Evolutionary conservation across 2,329 filamentous ascomycete species (phyloP).

Genomic region (Exophiala sideris): DNA sequence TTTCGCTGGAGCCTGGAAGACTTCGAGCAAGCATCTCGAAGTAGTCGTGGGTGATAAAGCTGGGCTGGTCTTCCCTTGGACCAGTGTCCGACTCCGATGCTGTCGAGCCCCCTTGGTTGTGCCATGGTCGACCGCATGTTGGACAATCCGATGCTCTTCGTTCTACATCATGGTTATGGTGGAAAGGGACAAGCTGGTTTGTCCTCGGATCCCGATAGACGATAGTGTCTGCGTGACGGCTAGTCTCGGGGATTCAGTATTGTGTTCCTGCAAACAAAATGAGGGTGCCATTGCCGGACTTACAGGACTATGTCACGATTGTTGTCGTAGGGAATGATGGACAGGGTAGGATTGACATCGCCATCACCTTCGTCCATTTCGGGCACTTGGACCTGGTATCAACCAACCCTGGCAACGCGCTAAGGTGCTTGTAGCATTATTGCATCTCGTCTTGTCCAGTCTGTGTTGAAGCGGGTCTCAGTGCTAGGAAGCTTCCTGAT

Average conservation of each 20-base stretch:
- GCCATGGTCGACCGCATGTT: slow-evolving; percentile 76
- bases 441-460: too few relatives aligned
- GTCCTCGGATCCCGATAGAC: slow-evolving; percentile 87
- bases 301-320: slow-evolving; percentile 47
- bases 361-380: slow-evolving; percentile 19
- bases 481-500: too few relatives aligned
- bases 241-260: slow-evolving; percentile 38
- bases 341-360: slow-evolving; percentile 17
- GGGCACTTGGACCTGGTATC: not conserved
- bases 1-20: slow-evolving; percentile 49
- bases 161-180: slow-evolving; percentile 52
- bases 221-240: slow-evolving; percentile 86
- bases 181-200: slow-evolving; percentile 69
- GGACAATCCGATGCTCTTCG: slow-evolving; percentile 64
- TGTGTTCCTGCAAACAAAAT: not conserved
- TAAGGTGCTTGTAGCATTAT: too few relatives aligned
- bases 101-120: slow-evolving; percentile 37
- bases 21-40: slow-evolving; percentile 83
- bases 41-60: slow-evolving; percentile 84
- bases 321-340: slow-evolving; percentile 32
- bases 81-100: slow-evolving; percentile 39
- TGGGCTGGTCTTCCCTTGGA: slow-evolving; percentile 47
- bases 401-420: too few relatives aligned
- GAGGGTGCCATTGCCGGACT: slow-evolving; percentile 22
- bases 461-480: too few relatives aligned